phyloP scores from a whole-genome alignment of 1,139 yeast species.

The Fermentozyma sake region DNA sequence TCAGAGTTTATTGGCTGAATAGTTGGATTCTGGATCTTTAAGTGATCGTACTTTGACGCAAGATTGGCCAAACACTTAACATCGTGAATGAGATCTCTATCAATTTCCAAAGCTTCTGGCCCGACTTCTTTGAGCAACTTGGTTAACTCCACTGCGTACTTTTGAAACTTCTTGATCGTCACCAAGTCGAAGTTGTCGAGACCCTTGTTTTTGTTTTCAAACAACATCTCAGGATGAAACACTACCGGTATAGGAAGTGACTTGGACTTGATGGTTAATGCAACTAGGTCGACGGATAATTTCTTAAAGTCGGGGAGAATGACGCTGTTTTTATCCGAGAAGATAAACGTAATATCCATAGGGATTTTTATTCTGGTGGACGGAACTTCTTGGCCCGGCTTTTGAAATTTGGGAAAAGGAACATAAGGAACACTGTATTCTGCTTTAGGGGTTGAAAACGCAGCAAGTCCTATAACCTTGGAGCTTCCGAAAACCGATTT shows the following conservation, averaged over 20 bases:
- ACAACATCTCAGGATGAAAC: conserved; percentile 33
- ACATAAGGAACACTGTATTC: conserved; percentile 23
- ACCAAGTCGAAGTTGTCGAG: conserved; percentile 29
- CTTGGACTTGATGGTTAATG: conserved; percentile 30
- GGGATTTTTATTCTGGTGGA: conserved; percentile 21
- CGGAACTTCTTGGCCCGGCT: conserved; percentile 6
- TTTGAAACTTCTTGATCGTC: conserved; percentile 29
- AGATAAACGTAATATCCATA: conserved; percentile 22
- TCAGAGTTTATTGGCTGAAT: conserved; percentile 7
- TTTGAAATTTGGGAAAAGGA: conserved; percentile 11
- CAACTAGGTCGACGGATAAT: conserved; percentile 28
- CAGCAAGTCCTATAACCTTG: conserved; percentile 29
- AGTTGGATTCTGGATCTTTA: conserved; percentile 14
- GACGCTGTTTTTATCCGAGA: conserved; percentile 14
- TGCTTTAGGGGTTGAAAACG: conserved; percentile 28
- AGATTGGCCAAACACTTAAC: conserved; percentile 34
- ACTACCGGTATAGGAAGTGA: conserved; percentile 34
- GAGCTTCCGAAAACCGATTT: conserved; percentile 29
- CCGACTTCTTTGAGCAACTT: conserved; percentile 24
- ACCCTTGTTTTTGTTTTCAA: conserved; percentile 27
- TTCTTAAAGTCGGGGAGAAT: conserved; percentile 27
- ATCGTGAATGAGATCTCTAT: conserved; percentile 22
- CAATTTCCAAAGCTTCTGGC: conserved; percentile 20
- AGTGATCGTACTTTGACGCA: conserved; percentile 20
- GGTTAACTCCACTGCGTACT: conserved; percentile 27